Evolutionary conservation across 192 early-diverging fungal species (phyloP).

Genomic region (Polychytrium aggregatum): DNA sequence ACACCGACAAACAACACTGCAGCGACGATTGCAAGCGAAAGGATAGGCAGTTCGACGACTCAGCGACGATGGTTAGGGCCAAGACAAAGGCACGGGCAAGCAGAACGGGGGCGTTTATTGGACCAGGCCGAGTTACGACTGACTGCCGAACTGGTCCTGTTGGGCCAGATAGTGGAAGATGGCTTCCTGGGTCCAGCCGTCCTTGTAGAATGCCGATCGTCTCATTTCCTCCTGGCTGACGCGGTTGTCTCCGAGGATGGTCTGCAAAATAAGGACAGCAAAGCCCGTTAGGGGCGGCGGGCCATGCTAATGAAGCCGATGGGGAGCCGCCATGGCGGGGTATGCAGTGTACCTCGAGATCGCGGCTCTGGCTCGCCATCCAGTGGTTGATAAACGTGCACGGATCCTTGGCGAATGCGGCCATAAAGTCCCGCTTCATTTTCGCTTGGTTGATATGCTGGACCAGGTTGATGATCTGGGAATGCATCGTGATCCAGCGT

Average conservation of each 20-base stretch:
- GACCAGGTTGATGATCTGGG: slow-evolving; percentile 3
- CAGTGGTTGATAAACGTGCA: slow-evolving; percentile 85
- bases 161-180: slow-evolving; percentile 72
- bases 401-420: slow-evolving; percentile 74
- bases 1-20: too few species aligned
- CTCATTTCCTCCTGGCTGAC: slow-evolving; percentile 67
- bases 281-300: too few species aligned
- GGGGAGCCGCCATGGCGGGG: too few species aligned
- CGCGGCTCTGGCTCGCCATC: slow-evolving; percentile 85
- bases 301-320: too few species aligned
- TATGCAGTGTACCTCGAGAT: slow-evolving; percentile 59
- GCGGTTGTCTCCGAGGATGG: slow-evolving; percentile 61
- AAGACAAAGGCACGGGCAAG: too few species aligned
- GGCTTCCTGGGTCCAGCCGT: slow-evolving; percentile 76
- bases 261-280: slow-evolving; percentile 17
- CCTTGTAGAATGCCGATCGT: slow-evolving; percentile 59
- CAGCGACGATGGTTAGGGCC: too few species aligned
- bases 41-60: too few species aligned
- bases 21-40: too few species aligned
- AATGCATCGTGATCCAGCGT: slow-evolving; percentile 12
- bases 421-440: slow-evolving; percentile 87
- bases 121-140: too few species aligned
- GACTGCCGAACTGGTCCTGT: slow-evolving; percentile 4
- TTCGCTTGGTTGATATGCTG: slow-evolving; percentile 87
- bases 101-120: too few species aligned